Base-by-base conservation (phyloP, 208 protist species). In the Leishmania turanica region DNA sequence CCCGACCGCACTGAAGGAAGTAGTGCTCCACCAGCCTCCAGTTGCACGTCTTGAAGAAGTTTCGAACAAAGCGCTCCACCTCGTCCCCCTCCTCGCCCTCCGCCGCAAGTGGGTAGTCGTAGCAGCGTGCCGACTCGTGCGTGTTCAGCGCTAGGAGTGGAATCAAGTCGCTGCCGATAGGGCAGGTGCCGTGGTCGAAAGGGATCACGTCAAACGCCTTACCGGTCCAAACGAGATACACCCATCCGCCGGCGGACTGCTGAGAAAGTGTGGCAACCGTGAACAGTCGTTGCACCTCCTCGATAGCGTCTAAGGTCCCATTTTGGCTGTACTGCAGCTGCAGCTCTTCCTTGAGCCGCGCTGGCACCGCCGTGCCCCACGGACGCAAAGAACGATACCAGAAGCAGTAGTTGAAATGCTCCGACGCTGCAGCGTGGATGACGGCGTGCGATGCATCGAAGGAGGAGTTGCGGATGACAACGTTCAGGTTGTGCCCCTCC, bases 381-480 rank as follows among this genome's bases (percentile, higher is more conserved):
- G 94, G 94, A 5, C 94, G 87, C 45, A 97, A 86, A 0, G 94
- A 96, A 37, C 89, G 89, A 81, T 97, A 97, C 86, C 92, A 97
- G 78, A 97, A 97, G 84, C 94, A 97, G 87, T 97, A 96, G 85
- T 97, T 97, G 72, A 97, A 97, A 81, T 97, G 94, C 85, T 97
- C 92, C 40, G 91, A 84, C 27, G 92, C 94, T 19, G 94, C 90
- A 1, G 89, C 84, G 79, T 96, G 92, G 19, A 90, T 79, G 13
- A 93, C 90, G 0, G 91, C 91, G 19, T 88, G 88, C 13, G 92
- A 86, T 24, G 94, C 94, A 75, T 97, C 94, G 82, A 97, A 97
- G 11, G 92, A 84, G 3, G 92, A 95, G 56, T 87, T 87, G 70
- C 92, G 92, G 34, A 97, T 88, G 24, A 97, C 94, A 3, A 95